Evolutionary conservation across 805 yeast species (phyloP).

Genomic region (Ogataea degrootiae): DNA sequence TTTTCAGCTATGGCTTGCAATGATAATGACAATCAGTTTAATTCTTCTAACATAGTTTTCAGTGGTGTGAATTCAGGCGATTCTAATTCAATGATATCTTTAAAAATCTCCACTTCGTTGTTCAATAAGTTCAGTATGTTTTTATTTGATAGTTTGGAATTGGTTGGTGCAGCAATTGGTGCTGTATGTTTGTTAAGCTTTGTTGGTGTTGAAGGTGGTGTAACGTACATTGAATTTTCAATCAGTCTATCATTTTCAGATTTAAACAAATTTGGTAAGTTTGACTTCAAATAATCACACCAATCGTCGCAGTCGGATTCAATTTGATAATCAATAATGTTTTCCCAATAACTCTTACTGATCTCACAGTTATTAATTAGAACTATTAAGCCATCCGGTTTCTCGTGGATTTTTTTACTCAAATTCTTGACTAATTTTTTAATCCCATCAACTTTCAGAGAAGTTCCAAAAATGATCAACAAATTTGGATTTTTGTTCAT

Average conservation of each 20-base stretch:
- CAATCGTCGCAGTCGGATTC: slow-evolving; percentile 79
- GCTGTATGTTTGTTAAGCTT: slow-evolving; percentile 1
- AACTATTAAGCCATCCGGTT: slow-evolving; percentile 69
- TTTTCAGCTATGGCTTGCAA: not conserved
- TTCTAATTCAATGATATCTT: slow-evolving; percentile 1
- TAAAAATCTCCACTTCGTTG: not conserved
- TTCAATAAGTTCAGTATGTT: not conserved
- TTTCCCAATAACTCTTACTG: slow-evolving; percentile 61
- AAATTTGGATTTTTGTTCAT: slow-evolving; percentile 66
- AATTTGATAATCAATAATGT: slow-evolving; percentile 73
- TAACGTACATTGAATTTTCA: slow-evolving; percentile 16
- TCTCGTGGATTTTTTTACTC: slow-evolving; percentile 68
- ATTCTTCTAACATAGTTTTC: not conserved
- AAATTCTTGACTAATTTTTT: slow-evolving; percentile 66
- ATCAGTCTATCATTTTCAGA: slow-evolving; percentile 7
- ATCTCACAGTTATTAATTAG: slow-evolving; percentile 68
- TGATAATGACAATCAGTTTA: not conserved
- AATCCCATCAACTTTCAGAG: slow-evolving; percentile 87
- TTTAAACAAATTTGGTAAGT: slow-evolving; percentile 59
- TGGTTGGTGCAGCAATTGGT: not conserved
- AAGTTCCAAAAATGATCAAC: slow-evolving; percentile 87
- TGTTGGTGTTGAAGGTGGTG: slow-evolving; percentile 21
- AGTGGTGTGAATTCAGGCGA: slow-evolving; percentile 14
- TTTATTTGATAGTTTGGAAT: too few species aligned
- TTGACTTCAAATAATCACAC: slow-evolving; percentile 49